Conservation (phyloP, 1,284 basidiomycete genomes). For the Cerrena zonata region DNA sequence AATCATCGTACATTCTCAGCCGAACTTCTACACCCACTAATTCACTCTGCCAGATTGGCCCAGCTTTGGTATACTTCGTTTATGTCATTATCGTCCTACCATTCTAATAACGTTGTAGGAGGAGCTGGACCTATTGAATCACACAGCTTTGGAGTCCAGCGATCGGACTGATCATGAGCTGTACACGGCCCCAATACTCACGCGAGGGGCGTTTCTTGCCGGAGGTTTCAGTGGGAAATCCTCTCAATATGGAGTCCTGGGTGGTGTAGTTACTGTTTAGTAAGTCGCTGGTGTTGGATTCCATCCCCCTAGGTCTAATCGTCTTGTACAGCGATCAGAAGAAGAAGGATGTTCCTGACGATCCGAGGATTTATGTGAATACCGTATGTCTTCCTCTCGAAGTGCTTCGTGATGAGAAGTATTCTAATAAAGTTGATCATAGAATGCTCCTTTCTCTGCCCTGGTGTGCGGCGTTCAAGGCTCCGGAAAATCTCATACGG, state of each 20-base stretch:
- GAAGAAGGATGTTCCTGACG: conserved; percentile 26
- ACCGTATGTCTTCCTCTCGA: conserved; percentile 35
- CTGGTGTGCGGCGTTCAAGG: conserved; percentile 38
- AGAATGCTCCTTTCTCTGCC: conserved; percentile 35
- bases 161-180: conserved; percentile 34
- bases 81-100: neutral
- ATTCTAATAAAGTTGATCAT: neutral
- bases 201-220: conserved; percentile 43
- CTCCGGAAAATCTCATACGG: conserved; percentile 66
- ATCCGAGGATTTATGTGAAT: conserved; percentile 54
- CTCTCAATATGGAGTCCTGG: conserved; percentile 55
- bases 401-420: neutral
- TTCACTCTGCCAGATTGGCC: too few species aligned
- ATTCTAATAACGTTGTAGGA: conserved; percentile 19
- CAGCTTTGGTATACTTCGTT: too few species aligned
- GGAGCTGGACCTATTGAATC: conserved; percentile 40
- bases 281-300: conserved; percentile 19
- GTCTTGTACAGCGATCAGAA: conserved; percentile 27
- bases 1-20: too few species aligned
- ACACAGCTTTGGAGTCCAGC: conserved; percentile 18
- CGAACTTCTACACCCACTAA: too few species aligned
- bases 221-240: conserved; percentile 27
- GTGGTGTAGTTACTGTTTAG: conserved; percentile 41
- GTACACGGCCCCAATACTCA: conserved; percentile 50
- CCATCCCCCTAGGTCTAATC: conserved; percentile 4